Evolutionary conservation across 1,284 basidiomycete species (phyloP).

Genomic region (Peniophora sp.): DNA sequence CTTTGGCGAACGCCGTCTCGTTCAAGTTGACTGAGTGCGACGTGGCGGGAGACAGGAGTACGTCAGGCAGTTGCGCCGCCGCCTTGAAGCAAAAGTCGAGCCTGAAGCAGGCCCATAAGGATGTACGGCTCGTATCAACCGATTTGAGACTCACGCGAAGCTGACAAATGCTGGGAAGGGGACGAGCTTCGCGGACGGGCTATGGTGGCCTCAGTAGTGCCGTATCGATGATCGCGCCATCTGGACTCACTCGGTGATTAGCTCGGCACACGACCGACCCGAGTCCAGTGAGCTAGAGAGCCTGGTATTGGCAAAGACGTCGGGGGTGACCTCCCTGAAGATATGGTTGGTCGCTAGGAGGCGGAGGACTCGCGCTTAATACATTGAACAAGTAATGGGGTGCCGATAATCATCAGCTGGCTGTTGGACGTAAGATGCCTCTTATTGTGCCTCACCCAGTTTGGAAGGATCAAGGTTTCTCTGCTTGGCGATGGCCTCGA

Average conservation of each 20-base stretch:
- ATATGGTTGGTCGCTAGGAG: constrained; percentile 33
- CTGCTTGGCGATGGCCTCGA: constrained; percentile 25
- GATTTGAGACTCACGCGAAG: not conserved
- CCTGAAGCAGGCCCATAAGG: no score
- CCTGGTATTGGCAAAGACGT: constrained; percentile 35
- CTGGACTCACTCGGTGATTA: not conserved
- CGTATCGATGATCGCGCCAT: no score
- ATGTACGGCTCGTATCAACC: not conserved
- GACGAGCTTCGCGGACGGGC: not conserved
- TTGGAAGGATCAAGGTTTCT: constrained; percentile 22
- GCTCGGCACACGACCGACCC: constrained; percentile 22
- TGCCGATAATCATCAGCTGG: not conserved
- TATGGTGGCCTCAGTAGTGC: no score
- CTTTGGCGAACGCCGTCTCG: constrained; percentile 22
- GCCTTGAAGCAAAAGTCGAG: constrained; percentile 28
- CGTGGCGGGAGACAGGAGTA: constrained; percentile 22
- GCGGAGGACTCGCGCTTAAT: constrained; percentile 28
- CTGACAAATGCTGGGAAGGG: not conserved
- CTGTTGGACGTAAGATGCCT: not conserved
- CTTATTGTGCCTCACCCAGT: constrained; percentile 22
- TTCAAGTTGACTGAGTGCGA: constrained; percentile 20
- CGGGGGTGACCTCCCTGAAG: constrained; percentile 30
- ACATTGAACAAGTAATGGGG: no score
- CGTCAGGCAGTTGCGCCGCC: constrained; percentile 25
- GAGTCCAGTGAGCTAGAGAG: constrained; percentile 33